Base-by-base conservation (phyloP, 2,329 filamentous ascomycete species). In the Beauveria caledonica region DNA sequence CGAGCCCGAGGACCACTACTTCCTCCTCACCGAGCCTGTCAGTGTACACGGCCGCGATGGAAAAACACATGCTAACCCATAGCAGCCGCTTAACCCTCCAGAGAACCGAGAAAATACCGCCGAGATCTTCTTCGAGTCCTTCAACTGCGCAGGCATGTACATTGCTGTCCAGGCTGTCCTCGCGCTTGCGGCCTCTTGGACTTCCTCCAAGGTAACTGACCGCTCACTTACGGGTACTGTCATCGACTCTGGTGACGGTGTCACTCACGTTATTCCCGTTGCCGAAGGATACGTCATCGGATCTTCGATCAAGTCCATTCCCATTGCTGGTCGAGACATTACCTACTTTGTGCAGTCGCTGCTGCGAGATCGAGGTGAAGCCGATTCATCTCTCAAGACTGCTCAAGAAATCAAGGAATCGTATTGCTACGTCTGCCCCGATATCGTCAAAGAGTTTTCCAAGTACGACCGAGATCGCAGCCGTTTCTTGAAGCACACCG, bases 71-170 rank as follows among this genome's bases (percentile, higher is more conserved):
- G 17, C 60, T 61, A 60, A 68, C 68, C 29, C 65, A 15, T 19
- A 44, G 60, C 60, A 96, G 90, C 94, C 94, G 65, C 83, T 99
- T 71, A 99, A 99, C 76, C 94, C 94, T 40, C 94, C 94, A 29
- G 94, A 99, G 78, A 97, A 99, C 77, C 92, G 94, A 72, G 94
- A 99, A 77, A 97, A 96, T 74, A 97, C 94, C 27, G 94, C 94
- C 74, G 94, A 99, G 75, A 99, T 99, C 77, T 97, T 99, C 86
- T 99, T 99, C 78, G 94, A 99, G 74, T 97, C 94, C 3, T 99
- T 99, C 82, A 99, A 99, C 79, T 97, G 94, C 75, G 93, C 94
- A 62, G 94, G 94, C 77, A 87, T 99, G 66, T 99, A 99, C 77
- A 99, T 99, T 73, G 94, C 94, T 51, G 94, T 99, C 15, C 94